Percentiles rank a stretch among this genome's conserved stretches.
These are phyloP conservation scores for Clitopilus hobsonii DNA, from an alignment of 768 basidiomycete species.

Conservation along the genomic window DNA sequence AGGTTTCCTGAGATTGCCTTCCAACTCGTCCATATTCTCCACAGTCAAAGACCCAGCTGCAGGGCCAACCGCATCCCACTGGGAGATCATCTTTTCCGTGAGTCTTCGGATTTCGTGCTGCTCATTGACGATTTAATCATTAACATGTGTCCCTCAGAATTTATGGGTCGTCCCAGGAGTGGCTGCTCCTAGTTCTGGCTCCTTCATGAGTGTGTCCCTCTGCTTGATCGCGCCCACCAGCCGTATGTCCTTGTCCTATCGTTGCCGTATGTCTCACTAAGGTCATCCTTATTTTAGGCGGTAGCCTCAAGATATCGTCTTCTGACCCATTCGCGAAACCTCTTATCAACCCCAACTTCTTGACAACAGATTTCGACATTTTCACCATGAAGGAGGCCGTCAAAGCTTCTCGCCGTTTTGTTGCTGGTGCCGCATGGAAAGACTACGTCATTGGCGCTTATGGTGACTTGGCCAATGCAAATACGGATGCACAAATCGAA, in stretches of 20 bases:
- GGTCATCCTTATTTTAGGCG: background rate
- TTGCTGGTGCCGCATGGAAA: conserved; percentile 2
- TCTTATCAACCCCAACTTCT: conserved; percentile 6
- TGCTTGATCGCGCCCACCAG: background rate
- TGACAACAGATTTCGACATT: conserved; percentile 4
- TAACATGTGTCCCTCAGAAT: background rate
- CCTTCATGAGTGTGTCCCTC: background rate
- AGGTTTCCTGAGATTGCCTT: conserved; percentile 25
- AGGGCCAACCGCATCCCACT: conserved; percentile 25
- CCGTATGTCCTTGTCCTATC: background rate
- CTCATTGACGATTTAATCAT: background rate
- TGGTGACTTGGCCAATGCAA: background rate
- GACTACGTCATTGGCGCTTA: conserved; percentile 5
- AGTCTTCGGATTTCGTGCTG: conserved; percentile 1
- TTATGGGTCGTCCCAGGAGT: background rate
- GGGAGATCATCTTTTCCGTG: conserved; percentile 24
- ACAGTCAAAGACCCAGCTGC: conserved; percentile 22
- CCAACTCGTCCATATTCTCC: conserved; percentile 18
- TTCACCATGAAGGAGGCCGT: conserved; percentile 6
- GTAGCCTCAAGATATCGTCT: conserved; percentile 2
- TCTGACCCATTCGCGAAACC: conserved; percentile 6
- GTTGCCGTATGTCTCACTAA: background rate
- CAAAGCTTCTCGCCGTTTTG: conserved; percentile 2
- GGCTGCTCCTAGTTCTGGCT: background rate
- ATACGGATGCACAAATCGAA: conserved; percentile 11